A percentile compares a stretch with the other conserved stretches of the same genome.
Conservation (phyloP, 306 rosid genomes). For the Ceratonia siliqua region DNA sequence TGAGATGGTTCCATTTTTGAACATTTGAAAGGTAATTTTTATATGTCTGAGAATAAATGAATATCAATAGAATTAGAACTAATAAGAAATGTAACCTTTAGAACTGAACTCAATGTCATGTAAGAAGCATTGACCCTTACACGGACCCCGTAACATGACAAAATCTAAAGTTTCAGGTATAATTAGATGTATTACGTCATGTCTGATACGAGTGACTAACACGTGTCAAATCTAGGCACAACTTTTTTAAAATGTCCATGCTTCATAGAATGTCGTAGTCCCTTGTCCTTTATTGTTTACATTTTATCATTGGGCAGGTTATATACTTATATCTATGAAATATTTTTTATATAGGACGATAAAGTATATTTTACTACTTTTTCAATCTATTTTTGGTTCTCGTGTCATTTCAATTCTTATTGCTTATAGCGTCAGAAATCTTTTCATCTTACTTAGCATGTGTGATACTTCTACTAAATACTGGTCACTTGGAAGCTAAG, state of each 20-base stretch:
- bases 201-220: not conserved
- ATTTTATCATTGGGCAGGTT: constrained; percentile 19
- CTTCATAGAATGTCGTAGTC: too few relatives aligned
- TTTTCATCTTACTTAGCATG: not conserved
- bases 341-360: not conserved
- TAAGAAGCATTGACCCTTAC: not conserved
- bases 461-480: not conserved
- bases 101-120: not conserved
- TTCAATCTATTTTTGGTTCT: not conserved
- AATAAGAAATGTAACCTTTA: not conserved
- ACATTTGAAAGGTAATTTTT: not conserved
- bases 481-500: constrained; percentile 12
- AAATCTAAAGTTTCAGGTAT: not conserved
- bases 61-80: not conserved
- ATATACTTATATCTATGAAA: not conserved
- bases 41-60: not conserved
- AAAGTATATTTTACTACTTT: not conserved
- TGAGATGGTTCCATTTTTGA: not conserved
- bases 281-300: not conserved
- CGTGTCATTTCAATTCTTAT: not conserved
- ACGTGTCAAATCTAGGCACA: not conserved
- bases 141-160: not conserved
- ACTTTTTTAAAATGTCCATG: not conserved
- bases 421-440: not conserved
- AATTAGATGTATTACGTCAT: too few relatives aligned